Conservation (phyloP, 176 grass and related monocot genomes). For the Aegilops longissima region DNA sequence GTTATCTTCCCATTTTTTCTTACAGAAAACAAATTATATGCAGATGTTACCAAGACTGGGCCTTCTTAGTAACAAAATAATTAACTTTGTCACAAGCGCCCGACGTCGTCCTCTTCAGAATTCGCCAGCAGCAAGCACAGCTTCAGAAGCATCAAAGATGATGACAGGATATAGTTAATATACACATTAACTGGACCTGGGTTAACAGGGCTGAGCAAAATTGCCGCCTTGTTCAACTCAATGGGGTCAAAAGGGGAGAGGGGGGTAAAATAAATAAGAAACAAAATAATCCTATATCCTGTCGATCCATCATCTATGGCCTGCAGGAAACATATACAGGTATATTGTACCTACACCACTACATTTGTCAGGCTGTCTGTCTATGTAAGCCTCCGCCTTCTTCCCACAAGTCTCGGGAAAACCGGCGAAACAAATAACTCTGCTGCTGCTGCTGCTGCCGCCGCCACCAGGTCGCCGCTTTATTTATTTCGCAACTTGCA, state of each 20-base stretch:
- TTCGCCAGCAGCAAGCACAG: too few relatives aligned
- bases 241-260: background rate
- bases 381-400: constrained; percentile 35
- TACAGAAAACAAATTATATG: too few relatives aligned
- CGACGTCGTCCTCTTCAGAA: too few relatives aligned
- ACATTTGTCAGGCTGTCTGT: constrained; percentile 30
- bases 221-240: constrained; percentile 33
- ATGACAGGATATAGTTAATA: background rate
- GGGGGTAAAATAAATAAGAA: background rate
- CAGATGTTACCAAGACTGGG: too few relatives aligned
- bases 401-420: background rate
- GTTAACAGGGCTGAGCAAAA: constrained; percentile 19
- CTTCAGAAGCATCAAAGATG: too few relatives aligned
- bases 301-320: background rate
- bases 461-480: background rate
- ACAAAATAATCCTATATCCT: constrained; percentile 12
- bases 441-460: background rate
- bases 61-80: too few relatives aligned
- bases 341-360: constrained; percentile 30
- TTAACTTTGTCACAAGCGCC: too few relatives aligned
- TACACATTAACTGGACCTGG: constrained; percentile 28
- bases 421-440: constrained; percentile 24
- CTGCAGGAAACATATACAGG: constrained; percentile 24
- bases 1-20: too few relatives aligned
- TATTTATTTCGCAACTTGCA: constrained; percentile 35